Percentiles rank a stretch among this genome's conserved stretches.
Conservation (phyloP, 805 yeast species). For the Lipomyces mesembrius region DNA sequence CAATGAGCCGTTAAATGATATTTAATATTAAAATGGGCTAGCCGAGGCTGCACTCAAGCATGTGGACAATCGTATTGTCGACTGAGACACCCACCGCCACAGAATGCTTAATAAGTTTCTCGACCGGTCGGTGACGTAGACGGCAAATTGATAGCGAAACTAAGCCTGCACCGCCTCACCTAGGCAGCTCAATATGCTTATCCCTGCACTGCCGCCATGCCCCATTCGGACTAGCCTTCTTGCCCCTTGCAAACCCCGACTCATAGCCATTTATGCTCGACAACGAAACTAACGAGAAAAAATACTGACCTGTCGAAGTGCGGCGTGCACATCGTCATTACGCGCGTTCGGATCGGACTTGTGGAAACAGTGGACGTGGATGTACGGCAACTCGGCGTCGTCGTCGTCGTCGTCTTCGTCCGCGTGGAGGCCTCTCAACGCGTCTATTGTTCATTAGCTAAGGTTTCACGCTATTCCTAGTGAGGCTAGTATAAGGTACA, state of each 20-base stretch:
- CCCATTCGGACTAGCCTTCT: neutral
- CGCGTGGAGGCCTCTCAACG: constrained; percentile 73
- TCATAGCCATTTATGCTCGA: neutral
- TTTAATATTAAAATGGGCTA: neutral
- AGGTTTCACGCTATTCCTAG: neutral
- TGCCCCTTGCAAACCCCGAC: neutral
- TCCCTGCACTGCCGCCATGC: neutral
- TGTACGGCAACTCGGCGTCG: constrained; percentile 59
- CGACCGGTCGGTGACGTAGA: too few relatives aligned
- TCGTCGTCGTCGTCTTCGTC: constrained; percentile 49
- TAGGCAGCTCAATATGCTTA: too few relatives aligned
- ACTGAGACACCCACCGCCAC: too few relatives aligned
- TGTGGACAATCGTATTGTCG: neutral
- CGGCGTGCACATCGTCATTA: constrained; percentile 68
- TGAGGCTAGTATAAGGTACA: neutral
- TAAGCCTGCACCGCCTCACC: too few relatives aligned
- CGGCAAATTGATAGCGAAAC: too few relatives aligned
- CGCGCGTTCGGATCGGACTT: constrained; percentile 78
- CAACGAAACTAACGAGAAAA: neutral
- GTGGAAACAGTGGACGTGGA: constrained; percentile 92
- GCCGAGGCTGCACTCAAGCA: neutral
- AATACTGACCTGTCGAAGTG: constrained; percentile 62
- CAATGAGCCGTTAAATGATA: neutral
- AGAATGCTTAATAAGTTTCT: too few relatives aligned
- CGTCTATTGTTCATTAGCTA: constrained; percentile 51